Conservation (phyloP, 768 basidiomycete species). For the Grammothele lineata region DNA sequence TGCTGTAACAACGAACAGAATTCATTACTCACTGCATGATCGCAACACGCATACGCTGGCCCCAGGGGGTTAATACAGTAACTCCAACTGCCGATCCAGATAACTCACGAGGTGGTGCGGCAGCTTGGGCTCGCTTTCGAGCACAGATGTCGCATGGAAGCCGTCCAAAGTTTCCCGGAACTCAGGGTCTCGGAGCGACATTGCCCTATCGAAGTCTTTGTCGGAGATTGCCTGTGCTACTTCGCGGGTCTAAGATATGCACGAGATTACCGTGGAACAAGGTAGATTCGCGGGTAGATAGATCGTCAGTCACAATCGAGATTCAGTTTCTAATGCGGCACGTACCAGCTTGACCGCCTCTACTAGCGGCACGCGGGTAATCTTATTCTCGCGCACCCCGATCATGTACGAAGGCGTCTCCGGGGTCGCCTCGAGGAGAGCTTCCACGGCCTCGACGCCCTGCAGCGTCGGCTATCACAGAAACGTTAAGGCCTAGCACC, state of each 20-base stretch:
- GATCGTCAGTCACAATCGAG: not conserved
- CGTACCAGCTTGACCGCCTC: constrained; percentile 86
- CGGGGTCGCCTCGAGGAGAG: constrained; percentile 79
- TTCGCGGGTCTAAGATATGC: constrained; percentile 63
- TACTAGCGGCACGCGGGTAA: constrained; percentile 85
- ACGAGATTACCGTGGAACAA: constrained; percentile 7
- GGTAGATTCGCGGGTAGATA: not conserved
- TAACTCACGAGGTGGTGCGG: constrained; percentile 29
- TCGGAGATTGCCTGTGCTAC: constrained; percentile 78
- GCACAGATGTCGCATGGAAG: constrained; percentile 70
- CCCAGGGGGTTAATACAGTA: too few relatives aligned
- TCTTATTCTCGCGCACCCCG: constrained; percentile 92
- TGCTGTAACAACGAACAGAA: not conserved
- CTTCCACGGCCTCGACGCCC: constrained; percentile 89
- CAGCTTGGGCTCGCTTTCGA: constrained; percentile 38
- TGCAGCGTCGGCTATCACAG: constrained; percentile 82
- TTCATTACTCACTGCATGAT: constrained; percentile 72
- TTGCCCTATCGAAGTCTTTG: constrained; percentile 83
- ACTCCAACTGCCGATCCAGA: too few relatives aligned
- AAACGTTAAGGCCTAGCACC: not conserved
- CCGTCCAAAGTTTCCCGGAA: constrained; percentile 83
- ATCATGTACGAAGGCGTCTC: constrained; percentile 97
- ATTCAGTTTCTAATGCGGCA: not conserved
- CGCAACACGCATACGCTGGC: constrained; percentile 72
- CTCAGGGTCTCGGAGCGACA: constrained; percentile 87